Conservation (phyloP, 2,329 filamentous ascomycete species). For the Herpotrichia juniperi region DNA sequence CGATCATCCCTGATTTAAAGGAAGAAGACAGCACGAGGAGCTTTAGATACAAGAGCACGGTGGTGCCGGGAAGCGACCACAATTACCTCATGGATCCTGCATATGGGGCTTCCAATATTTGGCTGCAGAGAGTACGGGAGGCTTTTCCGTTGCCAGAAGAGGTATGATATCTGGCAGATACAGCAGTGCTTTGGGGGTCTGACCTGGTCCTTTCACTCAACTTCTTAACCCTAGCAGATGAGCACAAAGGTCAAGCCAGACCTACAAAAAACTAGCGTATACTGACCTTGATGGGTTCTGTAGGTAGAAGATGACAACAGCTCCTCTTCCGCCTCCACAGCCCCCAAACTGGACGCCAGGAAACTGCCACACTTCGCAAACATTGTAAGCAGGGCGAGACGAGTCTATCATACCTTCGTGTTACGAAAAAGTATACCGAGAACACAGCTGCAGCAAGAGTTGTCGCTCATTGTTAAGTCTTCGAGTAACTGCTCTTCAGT, state of each 20-base stretch:
- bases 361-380: neutral
- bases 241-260: too few species aligned
- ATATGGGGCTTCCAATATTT: slow-evolving; percentile 28
- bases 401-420: neutral
- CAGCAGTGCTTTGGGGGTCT: too few species aligned
- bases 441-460: neutral
- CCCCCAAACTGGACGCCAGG: neutral
- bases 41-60: slow-evolving; percentile 24
- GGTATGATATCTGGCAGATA: slow-evolving; percentile 1
- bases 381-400: neutral
- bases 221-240: too few species aligned
- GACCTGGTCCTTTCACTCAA: too few species aligned
- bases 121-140: slow-evolving; percentile 33
- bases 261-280: too few species aligned
- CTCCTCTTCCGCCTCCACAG: neutral
- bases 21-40: slow-evolving; percentile 5
- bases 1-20: neutral
- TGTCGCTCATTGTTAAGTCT: neutral
- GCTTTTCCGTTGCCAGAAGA: slow-evolving; percentile 15
- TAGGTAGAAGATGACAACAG: neutral
- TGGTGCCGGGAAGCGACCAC: slow-evolving; percentile 29
- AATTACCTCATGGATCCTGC: slow-evolving; percentile 34
- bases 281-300: neutral
- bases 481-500: slow-evolving; percentile 6
- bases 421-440: neutral